Evolutionary conservation across 2,329 filamentous ascomycete genomes (phyloP).

Genomic region (Thielaviopsis populi): DNA sequence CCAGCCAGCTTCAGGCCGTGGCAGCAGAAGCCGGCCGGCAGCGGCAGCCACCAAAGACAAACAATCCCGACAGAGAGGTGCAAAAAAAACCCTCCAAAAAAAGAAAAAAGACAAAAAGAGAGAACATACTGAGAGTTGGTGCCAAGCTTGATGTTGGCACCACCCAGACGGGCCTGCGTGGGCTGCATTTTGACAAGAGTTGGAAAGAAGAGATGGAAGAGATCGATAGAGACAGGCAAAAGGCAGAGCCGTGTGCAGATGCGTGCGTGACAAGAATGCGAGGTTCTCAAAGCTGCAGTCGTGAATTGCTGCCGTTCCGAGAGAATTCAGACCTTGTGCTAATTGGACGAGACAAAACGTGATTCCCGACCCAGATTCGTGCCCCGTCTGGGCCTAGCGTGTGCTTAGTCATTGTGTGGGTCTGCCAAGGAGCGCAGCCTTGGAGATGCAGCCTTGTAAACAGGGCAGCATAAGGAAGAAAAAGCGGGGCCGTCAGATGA

Average conservation of each 20-base stretch:
- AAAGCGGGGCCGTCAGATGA: background rate
- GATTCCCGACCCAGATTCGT: constrained; percentile 12
- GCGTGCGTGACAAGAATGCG: background rate
- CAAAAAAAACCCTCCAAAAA: no score
- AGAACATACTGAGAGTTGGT: constrained; percentile 18
- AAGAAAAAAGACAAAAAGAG: no score
- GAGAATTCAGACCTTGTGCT: constrained; percentile 15
- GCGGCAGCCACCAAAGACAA: background rate
- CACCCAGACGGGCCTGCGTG: constrained; percentile 29
- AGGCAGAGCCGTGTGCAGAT: background rate
- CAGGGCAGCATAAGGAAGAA: background rate
- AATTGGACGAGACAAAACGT: constrained; percentile 13
- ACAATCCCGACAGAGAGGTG: background rate
- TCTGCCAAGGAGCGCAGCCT: constrained; percentile 4
- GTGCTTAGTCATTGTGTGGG: background rate
- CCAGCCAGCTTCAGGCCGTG: background rate
- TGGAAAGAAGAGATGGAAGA: background rate
- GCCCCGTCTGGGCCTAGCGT: constrained; percentile 5
- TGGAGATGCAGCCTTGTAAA: constrained; percentile 1
- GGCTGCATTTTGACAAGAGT: constrained; percentile 30
- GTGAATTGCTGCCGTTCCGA: constrained; percentile 2
- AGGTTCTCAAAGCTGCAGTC: constrained; percentile 5
- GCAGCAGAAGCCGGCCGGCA: background rate
- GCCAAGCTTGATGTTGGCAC: constrained; percentile 19
- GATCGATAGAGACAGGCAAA: background rate